Evolutionary conservation across 495 filamentous ascomycete genomes (phyloP), one percentile per base, ranked within the genome.

Genomic region (Pseudoneurospora amorphoporcata): DNA sequence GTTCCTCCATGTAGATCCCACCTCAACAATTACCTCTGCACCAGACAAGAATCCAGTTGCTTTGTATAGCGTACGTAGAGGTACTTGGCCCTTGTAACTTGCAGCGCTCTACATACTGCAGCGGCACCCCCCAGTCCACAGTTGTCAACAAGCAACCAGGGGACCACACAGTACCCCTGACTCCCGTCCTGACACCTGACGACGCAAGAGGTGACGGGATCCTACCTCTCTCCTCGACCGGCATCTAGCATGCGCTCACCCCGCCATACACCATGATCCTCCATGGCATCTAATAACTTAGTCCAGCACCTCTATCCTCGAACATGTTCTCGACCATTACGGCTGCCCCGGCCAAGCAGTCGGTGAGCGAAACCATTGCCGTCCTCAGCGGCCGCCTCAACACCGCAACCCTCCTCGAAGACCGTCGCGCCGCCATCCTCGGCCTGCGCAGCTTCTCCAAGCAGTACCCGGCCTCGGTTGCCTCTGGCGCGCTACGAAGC

Each of bases 371-470:
- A 77, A 97, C 95, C 23, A 99, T 99, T 79, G 90, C 90, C 72
- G 92, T 92, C 58, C 87, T 98, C 61, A 95, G 91, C 83, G 89
- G 90, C 77, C 92, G 95, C 70, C 88, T 99, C 39, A 89, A 91
- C 75, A 94, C 90, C 72, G 92, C 93, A 39, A 97, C 93, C 1
- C 86, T 99, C 23, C 87, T 98, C 42, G 95, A 99, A 83, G 95
- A 99, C 82, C 90, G 95, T 69, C 90, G 95, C 71, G 93, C 92
- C 70, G 94, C 95, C 58, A 96, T 98, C 69, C 88, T 97, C 72
- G 95, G 95, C 39, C 85, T 99, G 41, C 88, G 96, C 73, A 97
- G 94, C 85, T 98, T 99, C 82, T 93, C 95, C 39, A 97, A 97
- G 80, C 88, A 94, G 70, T 98, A 94, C 78, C 96, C 97, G 40